Percentiles rank a stretch among this genome's conserved stretches.
These are phyloP conservation scores for Gossypium raimondii DNA, from an alignment of 345 rosid genomes.

Conservation along the genomic window DNA sequence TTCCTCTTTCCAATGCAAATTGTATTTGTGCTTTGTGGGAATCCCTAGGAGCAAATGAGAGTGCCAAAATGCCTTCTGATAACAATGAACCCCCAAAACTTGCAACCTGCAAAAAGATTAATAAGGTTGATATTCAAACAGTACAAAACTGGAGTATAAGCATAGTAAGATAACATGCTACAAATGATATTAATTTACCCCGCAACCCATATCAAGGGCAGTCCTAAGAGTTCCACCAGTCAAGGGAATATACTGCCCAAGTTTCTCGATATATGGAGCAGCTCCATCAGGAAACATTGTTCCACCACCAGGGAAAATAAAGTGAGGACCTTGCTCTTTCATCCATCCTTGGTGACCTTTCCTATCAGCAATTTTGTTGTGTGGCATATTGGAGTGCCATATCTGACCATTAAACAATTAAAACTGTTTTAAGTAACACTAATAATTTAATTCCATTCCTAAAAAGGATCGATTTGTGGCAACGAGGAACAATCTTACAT, in stretches of 20 bases:
- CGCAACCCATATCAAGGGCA: conserved; percentile 99
- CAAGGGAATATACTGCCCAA: conserved; percentile 75
- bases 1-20: conserved; percentile 92
- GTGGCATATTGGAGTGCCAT: conserved; percentile 97
- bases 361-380: conserved; percentile 91
- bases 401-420: conserved; percentile 44
- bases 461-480: background rate
- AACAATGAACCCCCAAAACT: conserved; percentile 89
- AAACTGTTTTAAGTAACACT: background rate
- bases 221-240: conserved; percentile 69
- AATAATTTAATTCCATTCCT: background rate
- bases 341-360: conserved; percentile 99
- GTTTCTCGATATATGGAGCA: conserved; percentile 75
- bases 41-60: conserved; percentile 96
- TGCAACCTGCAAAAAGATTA: conserved; percentile 61
- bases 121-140: conserved; percentile 3
- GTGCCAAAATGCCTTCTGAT: conserved; percentile 60
- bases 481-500: background rate
- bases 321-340: conserved; percentile 79
- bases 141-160: background rate
- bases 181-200: conserved; percentile 47
- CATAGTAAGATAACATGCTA: background rate
- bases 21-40: conserved; percentile 98
- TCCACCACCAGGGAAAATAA: conserved; percentile 96
- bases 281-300: conserved; percentile 99